These are phyloP conservation scores for Leishmania amazonensis DNA, from an alignment of 208 protist species.

Conservation along the genomic window DNA sequence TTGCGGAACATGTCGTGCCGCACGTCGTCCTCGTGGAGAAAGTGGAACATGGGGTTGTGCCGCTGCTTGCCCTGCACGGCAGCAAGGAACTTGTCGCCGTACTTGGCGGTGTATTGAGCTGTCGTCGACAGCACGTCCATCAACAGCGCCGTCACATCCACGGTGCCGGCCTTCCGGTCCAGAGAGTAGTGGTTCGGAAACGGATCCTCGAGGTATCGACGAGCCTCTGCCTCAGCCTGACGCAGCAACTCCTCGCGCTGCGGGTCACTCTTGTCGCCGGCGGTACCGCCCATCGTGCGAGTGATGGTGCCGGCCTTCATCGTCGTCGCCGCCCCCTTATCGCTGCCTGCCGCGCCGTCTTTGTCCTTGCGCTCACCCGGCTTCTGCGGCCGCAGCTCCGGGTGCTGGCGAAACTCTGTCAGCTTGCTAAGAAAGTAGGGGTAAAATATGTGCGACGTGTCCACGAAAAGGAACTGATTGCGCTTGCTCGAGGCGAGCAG, in stretches of 20 bases:
- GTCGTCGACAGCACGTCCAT: constrained; percentile 78
- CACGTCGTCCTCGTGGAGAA: constrained; percentile 76
- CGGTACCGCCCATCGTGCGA: constrained; percentile 67
- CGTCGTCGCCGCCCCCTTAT: constrained; percentile 20
- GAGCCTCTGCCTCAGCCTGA: constrained; percentile 73
- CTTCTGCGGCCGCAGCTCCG: constrained; percentile 62
- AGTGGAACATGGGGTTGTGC: constrained; percentile 74
- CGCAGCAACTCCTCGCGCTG: constrained; percentile 72
- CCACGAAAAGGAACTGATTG: constrained; percentile 81
- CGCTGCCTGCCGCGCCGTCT: constrained; percentile 21
- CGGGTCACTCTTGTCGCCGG: constrained; percentile 38
- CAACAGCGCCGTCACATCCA: constrained; percentile 66
- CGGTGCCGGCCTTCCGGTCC: constrained; percentile 61
- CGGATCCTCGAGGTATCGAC: constrained; percentile 76
- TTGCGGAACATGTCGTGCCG: constrained; percentile 72
- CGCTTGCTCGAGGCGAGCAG: constrained; percentile 72
- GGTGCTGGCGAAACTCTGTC: constrained; percentile 78
- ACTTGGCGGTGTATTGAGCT: constrained; percentile 90
- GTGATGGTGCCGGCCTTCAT: constrained; percentile 49
- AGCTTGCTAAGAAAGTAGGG: constrained; percentile 89
- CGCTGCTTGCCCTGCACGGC: constrained; percentile 59
- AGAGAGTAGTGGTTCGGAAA: constrained; percentile 76
- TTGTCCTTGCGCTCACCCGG: constrained; percentile 20
- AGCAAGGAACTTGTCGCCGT: constrained; percentile 75
- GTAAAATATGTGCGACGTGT: constrained; percentile 88